Base-by-base conservation (phyloP, 768 basidiomycete genomes). In the Hortiboletus campestris region DNA sequence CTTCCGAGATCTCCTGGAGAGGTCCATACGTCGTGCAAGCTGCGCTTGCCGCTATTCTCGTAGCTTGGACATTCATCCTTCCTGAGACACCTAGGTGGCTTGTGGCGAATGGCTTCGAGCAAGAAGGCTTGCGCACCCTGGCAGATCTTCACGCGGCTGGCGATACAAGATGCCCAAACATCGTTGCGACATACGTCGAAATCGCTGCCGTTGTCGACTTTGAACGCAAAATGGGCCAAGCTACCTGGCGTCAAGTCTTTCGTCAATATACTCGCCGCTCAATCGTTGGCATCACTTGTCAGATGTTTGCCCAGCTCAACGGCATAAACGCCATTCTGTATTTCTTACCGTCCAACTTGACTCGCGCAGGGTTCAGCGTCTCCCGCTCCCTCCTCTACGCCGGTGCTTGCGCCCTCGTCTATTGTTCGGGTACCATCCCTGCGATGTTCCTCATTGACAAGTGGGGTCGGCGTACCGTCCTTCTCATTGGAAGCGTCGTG, bases 311-410 rank as follows among this genome's bases (percentile, higher is more conserved):
- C 1, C 80, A 82, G 57, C 77, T 80, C 65, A 82, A 82, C 61
- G 80, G 81, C 20, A 80, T 82, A 67, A 82, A 81, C 53, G 79
- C 79, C 12, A 78, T 85, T 47, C 71, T 84, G 25, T 84, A 84
- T 61, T 83, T 80, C 63, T 72, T 84, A 12, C 82, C 82, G 10
- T 77, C 77, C 55, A 80, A 78, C 55, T 70, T 83, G 55, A 75
- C 76, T 6, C 76, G 79, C 20, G 77, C 80, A 3, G 80, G 82
- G 13, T 81, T 82, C 69, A 69, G 69, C 22, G 68, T 76, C 39
- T 64, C 73, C 25, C 73, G 69, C 9, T 74, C 79, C 11, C 65
- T 81, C 43, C 72, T 81, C 46, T 81, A 76, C 56, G 74, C 80
- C 2, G 75, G 76, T 29, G 74, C 75, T 20, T 79, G 79, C 54